Evolutionary conservation across 2,329 filamentous ascomycete genomes (phyloP), one percentile per base, ranked within the genome.

Genomic region (Bertia moriformis): DNA sequence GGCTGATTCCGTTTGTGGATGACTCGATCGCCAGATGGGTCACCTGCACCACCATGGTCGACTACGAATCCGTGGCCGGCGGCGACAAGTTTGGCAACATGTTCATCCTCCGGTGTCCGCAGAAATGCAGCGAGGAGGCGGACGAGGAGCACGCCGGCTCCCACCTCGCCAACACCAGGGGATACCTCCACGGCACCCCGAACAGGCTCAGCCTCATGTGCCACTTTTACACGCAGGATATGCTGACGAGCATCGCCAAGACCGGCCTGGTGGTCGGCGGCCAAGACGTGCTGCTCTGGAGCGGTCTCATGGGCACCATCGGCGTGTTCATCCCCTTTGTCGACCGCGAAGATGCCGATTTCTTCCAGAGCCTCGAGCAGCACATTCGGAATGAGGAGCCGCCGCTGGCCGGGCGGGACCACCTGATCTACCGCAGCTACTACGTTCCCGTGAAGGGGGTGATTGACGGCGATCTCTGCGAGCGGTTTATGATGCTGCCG

Each of bases 51-150:
- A 73, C 87, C 2, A 94, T 98, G 86, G 79, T 96, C 2, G 91
- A 99, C 60, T 99, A 98, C 58, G 91, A 98, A 56, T 93, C 91
- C 1, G 78, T 84, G 18, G 88, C 87, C 3, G 91, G 89, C 24
- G 89, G 89, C 24, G 91, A 99, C 63, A 96, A 95, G 55, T 99
- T 98, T 48, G 93, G 91, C 43, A 98, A 98, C 51, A 62, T 98
- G 14, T 98, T 87, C 78, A 73, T 98, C 35, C 69, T 98, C 19
- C 82, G 91, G 37, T 91, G 84, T 51, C 87, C 89, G 0, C 67
- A 78, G 43, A 91, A 93, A 55, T 78, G 80, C 5, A 93, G 86
- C 29, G 80, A 87, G 47, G 85, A 93, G 55, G 83, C 87, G 0
- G 91, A 98, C 50, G 91, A 95, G 56, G 85, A 93, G 43, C 84